Conservation (phyloP, 2,329 filamentous ascomycete species). For the Fusarium paranaense region DNA sequence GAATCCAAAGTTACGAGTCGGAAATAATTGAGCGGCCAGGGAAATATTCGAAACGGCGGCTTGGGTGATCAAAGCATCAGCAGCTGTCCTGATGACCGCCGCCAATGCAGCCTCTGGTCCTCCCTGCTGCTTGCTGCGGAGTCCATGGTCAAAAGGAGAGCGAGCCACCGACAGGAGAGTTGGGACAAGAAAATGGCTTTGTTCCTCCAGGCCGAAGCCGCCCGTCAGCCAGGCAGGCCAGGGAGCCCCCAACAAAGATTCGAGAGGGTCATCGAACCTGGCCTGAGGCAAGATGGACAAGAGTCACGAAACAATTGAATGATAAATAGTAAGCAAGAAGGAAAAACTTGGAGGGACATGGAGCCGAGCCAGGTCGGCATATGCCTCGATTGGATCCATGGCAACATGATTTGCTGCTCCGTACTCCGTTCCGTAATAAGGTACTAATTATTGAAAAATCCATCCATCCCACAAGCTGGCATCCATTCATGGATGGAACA, state of each 20-base stretch:
- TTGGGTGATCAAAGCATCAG: slow-evolving; percentile 19
- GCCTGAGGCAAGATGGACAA: neutral
- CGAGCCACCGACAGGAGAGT: neutral
- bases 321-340: slow-evolving; percentile 17
- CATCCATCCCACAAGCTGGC: neutral
- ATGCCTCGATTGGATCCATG: slow-evolving; percentile 8
- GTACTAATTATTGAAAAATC: neutral
- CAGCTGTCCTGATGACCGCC: slow-evolving; percentile 34
- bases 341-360: neutral
- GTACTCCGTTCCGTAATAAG: slow-evolving; percentile 1
- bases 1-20: slow-evolving; percentile 7
- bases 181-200: slow-evolving; percentile 11
- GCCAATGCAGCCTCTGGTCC: slow-evolving; percentile 13
- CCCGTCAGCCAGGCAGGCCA: neutral
- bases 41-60: slow-evolving; percentile 19
- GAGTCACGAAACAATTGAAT: slow-evolving; percentile 12
- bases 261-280: neutral
- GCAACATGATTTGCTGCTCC: slow-evolving; percentile 9
- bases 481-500: neutral
- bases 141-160: slow-evolving; percentile 9
- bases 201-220: slow-evolving; percentile 5
- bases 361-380: neutral
- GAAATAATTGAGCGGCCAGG: slow-evolving; percentile 22
- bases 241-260: neutral
- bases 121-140: slow-evolving; percentile 10